Base-by-base conservation (phyloP, 805 yeast genomes). In the Ogataea chonburiensis region DNA sequence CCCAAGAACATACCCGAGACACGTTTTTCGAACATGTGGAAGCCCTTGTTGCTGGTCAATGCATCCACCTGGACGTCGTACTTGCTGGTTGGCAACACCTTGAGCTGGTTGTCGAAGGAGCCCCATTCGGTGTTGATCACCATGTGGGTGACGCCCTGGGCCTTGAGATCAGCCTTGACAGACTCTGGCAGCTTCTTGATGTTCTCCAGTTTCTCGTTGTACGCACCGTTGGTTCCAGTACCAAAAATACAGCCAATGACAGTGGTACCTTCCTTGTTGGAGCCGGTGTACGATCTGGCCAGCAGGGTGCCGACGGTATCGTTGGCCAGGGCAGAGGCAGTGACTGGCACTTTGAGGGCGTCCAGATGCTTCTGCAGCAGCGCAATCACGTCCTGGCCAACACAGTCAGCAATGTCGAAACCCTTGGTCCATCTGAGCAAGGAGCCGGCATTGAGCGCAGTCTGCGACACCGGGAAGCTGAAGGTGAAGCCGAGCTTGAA, bases 61-160 rank as follows among this genome's bases (percentile, higher is more conserved):
- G 69, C 71, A 59, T 91, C 95, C 47, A 91, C 77, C 17, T 64
- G 68, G 31, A 66, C 61, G 65, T 91, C 98, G 59, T 79, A 89
- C 42, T 77, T 74, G 4, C 95, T 85, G 31, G 68, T 73, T 42
- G 97, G 97, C 45, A 91, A 68, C 25, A 79, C 68, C 47, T 76
- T 70, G 43, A 88, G 70, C 15, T 77, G 80, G 56, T 91, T 91
- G 63, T 91, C 98, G 54, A 89, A 91, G 27, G 96, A 87, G 45
- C 98, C 98, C 96, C 98, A 93, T 64, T 93, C 98, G 29, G 96
- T 89, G 66, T 89, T 89, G 52, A 89, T 74, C 45, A 87, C 84
- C 96, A 89, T 89, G 45, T 80, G 78, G 3, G 70, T 67, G 34
- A 72, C 69, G 22, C 77, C 80, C 33, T 64, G 56, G 1, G 59